Conservation (phyloP, 306 rosid genomes). For the Lathyrus oleraceus region DNA sequence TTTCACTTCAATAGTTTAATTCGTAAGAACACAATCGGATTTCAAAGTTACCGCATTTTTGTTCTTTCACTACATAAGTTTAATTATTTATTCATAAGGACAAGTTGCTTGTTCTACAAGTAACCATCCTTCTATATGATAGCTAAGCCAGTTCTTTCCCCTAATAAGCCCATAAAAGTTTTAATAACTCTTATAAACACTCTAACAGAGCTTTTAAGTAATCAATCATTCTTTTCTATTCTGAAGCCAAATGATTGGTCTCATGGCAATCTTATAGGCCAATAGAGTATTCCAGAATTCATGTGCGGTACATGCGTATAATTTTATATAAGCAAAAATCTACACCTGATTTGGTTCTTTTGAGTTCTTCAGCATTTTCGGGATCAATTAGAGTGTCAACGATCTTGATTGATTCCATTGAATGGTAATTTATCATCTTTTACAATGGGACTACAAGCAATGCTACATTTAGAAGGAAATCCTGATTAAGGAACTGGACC, state of each 20-base stretch:
- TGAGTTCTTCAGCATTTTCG: slow-evolving; percentile 48
- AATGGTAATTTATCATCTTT: slow-evolving; percentile 48
- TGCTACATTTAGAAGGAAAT: slow-evolving; percentile 22
- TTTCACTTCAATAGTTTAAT: neutral
- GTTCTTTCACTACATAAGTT: neutral
- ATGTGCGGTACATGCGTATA: neutral
- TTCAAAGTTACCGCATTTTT: neutral
- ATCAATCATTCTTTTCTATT: neutral
- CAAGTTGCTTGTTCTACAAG: neutral
- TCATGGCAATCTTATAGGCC: neutral
- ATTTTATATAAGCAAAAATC: slow-evolving; percentile 15
- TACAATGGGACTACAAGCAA: slow-evolving; percentile 1
- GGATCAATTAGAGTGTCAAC: slow-evolving; percentile 39
- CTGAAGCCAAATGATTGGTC: neutral
- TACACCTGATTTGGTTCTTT: slow-evolving; percentile 58
- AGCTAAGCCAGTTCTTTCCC: neutral
- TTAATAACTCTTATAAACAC: neutral
- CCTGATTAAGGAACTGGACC: neutral
- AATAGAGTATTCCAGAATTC: slow-evolving; percentile 11
- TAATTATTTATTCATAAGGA: neutral
- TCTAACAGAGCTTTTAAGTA: neutral
- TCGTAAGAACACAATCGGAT: neutral
- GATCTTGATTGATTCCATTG: slow-evolving; percentile 48
- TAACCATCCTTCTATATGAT: neutral
- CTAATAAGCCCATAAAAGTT: neutral